phyloP scores from a whole-genome alignment of 1,139 yeast genomes.

The Lodderomyces theae region DNA sequence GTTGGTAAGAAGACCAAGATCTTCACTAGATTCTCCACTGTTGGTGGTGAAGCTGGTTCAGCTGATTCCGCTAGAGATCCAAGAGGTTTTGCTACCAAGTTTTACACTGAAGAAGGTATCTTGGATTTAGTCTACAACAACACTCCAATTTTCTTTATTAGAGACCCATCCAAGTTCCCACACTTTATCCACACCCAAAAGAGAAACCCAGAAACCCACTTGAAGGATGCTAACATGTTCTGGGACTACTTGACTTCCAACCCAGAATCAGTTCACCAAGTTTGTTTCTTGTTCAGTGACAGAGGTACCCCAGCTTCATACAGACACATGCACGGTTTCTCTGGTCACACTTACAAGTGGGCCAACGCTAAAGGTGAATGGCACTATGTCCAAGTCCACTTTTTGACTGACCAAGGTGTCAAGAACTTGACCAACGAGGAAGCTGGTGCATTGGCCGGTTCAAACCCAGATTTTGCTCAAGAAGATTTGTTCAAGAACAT shows the following conservation, averaged over 20 bases:
- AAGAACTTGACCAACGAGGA: slow-evolving; percentile 55
- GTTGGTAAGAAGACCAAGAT: slow-evolving; percentile 75
- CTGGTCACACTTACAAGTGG: slow-evolving; percentile 74
- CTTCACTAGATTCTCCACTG: slow-evolving; percentile 81
- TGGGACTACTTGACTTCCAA: slow-evolving; percentile 67
- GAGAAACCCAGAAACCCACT: slow-evolving; percentile 77
- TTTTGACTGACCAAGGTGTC: slow-evolving; percentile 59
- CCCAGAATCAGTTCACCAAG: slow-evolving; percentile 66
- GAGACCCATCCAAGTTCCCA: slow-evolving; percentile 87
- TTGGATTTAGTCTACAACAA: slow-evolving; percentile 87
- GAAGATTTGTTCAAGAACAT: slow-evolving; percentile 63
- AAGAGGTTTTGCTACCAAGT: slow-evolving; percentile 79
- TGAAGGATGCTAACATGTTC: slow-evolving; percentile 72
- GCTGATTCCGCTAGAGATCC: slow-evolving; percentile 90
- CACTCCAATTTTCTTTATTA: slow-evolving; percentile 82
- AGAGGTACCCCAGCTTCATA: slow-evolving; percentile 68
- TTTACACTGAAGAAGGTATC: slow-evolving; percentile 86
- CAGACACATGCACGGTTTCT: slow-evolving; percentile 68
- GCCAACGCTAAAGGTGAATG: slow-evolving; percentile 63
- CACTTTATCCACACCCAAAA: slow-evolving; percentile 84
- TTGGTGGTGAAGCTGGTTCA: slow-evolving; percentile 83
- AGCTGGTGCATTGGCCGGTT: slow-evolving; percentile 56
- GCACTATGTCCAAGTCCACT: slow-evolving; percentile 65
- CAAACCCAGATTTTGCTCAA: slow-evolving; percentile 63
- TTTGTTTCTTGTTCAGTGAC: slow-evolving; percentile 58